Evolutionary conservation across 73 alveolate species (phyloP), one percentile per base, ranked within the genome.

Genomic region (Uronychia setigera): DNA sequence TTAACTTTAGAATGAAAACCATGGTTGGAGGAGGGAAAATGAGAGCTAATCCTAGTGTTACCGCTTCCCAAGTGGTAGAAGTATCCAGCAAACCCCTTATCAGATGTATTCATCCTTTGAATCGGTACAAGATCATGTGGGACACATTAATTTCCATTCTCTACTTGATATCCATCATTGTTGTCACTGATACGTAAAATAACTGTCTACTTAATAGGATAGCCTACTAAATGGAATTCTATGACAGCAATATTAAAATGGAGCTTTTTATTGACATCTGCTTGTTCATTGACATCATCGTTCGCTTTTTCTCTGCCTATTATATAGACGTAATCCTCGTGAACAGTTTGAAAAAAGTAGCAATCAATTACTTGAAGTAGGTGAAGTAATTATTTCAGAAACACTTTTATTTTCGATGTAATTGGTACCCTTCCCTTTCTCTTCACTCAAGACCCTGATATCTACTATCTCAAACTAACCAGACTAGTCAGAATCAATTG

Each of bases 221-320:
- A n/a, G n/a, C n/a, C n/a, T n/a, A n/a, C n/a, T n/a, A n/a, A n/a
- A n/a, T n/a, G n/a, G n/a, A n/a, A n/a, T n/a, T n/a, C n/a, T n/a
- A n/a, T n/a, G n/a, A n/a, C n/a, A n/a, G n/a, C n/a, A n/a, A n/a
- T n/a, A n/a, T n/a, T n/a, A n/a, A n/a, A n/a, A n/a, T 76, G 1
- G 81, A 76, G 32, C n/a, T 76, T 1, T 1, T 25, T 5, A 29
- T 76, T 26, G 59, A 76, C 31, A 1, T 76, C 29, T 5, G 25
- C 5, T 5, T 76, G 19, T 9, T 76, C 1, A 5, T 30, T 5
- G 81, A 76, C 32, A 76, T 76, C 59, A 76, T 76, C 46, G 5
- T 76, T 5, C 25, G 32, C 5, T 76, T 76, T 58, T 76, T 76
- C 59, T 76, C 59, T 29, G 81, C 81, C 59, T 76, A 76, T 30